These are phyloP conservation scores for Carallia brachiata DNA, from an alignment of 345 rosid species.

Conservation along the genomic window DNA sequence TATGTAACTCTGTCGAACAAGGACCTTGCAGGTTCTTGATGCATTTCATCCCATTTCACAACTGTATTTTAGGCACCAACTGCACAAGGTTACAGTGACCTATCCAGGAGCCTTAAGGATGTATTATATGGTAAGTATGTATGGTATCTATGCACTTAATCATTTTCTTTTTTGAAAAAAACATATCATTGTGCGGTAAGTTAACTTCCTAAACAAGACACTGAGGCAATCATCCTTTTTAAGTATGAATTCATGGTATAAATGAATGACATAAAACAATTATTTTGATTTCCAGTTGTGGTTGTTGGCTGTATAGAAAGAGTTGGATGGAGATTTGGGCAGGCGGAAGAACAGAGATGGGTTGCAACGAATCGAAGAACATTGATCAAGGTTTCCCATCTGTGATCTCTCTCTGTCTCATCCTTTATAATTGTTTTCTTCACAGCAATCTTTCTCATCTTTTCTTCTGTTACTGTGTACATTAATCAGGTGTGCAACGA, in stretches of 20 bases:
- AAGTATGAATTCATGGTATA: background rate
- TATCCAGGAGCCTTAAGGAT: background rate
- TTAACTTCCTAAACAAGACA: background rate
- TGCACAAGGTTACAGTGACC: background rate
- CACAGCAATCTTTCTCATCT: background rate
- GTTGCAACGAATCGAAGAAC: conserved; percentile 14
- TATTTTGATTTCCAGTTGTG: background rate
- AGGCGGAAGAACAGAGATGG: conserved; percentile 9
- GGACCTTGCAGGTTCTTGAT: too few relatives aligned
- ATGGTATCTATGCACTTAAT: background rate
- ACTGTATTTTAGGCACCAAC: background rate
- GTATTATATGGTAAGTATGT: background rate
- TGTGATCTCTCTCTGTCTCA: conserved; percentile 1
- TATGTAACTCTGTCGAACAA: too few relatives aligned
- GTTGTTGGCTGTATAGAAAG: background rate
- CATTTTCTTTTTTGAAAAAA: background rate
- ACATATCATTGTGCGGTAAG: background rate
- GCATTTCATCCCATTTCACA: background rate
- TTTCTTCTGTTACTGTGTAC: background rate
- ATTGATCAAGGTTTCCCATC: background rate
- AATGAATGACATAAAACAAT: background rate
- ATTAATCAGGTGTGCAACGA: background rate
- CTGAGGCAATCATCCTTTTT: background rate
- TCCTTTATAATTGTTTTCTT: background rate
- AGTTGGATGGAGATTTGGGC: background rate